Evolutionary conservation across 495 filamentous ascomycete genomes (phyloP), one percentile per base, ranked within the genome.

Genomic region (Trichoderma erinaceum): DNA sequence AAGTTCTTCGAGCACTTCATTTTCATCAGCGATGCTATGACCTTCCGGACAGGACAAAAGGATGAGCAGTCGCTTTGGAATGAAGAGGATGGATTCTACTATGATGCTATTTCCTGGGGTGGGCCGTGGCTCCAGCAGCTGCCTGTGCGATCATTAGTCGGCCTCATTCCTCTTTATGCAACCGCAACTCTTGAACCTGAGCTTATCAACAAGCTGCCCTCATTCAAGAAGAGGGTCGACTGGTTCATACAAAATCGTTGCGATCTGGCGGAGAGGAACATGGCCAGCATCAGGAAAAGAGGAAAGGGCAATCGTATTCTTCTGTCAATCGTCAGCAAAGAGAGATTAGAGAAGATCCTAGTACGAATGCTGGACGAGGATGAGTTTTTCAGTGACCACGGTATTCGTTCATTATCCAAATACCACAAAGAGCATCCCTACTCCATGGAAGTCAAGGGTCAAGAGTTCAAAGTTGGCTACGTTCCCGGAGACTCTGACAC

Each of bases 1-100:
- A 98, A 98, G 76, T 98, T 97, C 83, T 98, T 98, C 73, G 94
- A 98, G 77, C 94, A 98, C 75, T 98, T 98, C 78, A 89, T 98
- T 70, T 88, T 97, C 72, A 98, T 97, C 75, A 95, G 91, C 75
- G 94, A 98, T 81, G 94, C 94, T 41, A 97, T 98, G 94, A 96
- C 93, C 4, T 97, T 90, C 78, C 87, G 90, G 23, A 83, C 85
- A 67, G 92, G 89, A 7, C 87, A 86, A 56, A 88, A 92, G 75
- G 79, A 84, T 25, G 89, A 92, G 68, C 86, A 90, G 69, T 96
- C 92, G 27, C 80, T 98, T 3, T 98, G 94, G 94, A 97, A 96
- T 70, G 92, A 97, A 16, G 83, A 95, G 68, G 94, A 98, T 71
- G 90, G 90, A 71, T 98, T 98, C 83, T 98, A 98, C 82, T 98